Evolutionary conservation across 2,329 filamentous ascomycete genomes (phyloP).

Genomic region (Apiospora pterosperma): DNA sequence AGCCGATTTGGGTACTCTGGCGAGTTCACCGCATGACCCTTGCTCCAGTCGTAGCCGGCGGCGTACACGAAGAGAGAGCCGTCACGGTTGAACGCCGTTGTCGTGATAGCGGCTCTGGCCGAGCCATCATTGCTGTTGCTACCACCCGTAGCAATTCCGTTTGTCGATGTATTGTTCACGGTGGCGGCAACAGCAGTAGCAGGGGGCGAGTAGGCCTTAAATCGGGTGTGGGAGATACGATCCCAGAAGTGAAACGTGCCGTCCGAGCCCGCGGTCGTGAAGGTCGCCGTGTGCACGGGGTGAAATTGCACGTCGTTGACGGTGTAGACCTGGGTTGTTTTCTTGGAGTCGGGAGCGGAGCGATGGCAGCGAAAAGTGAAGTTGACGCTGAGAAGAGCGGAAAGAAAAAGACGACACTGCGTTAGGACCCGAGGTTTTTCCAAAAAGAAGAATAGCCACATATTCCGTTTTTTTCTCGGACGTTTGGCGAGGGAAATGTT

Average conservation of each 20-base stretch:
- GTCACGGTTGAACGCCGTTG: slow-evolving; percentile 58
- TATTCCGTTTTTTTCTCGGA: neutral
- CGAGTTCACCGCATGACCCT: slow-evolving; percentile 46
- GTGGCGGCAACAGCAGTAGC: neutral
- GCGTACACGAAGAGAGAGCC: slow-evolving; percentile 59
- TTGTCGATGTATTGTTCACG: no score
- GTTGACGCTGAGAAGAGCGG: slow-evolving; percentile 12
- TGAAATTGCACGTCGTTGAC: slow-evolving; percentile 31
- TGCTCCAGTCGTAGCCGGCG: slow-evolving; percentile 71
- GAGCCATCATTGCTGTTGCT: slow-evolving; percentile 5
- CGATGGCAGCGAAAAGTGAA: slow-evolving; percentile 33
- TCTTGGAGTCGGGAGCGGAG: slow-evolving; percentile 8
- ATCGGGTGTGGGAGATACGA: slow-evolving; percentile 41
- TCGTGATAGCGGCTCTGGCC: slow-evolving; percentile 55
- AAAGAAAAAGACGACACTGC: neutral
- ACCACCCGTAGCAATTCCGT: neutral
- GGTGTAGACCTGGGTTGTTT: slow-evolving; percentile 24
- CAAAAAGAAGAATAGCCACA: neutral
- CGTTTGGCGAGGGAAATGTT: neutral
- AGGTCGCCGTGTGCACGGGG: slow-evolving; percentile 17
- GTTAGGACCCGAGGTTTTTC: neutral
- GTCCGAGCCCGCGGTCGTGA: slow-evolving; percentile 32
- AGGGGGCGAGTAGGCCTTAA: slow-evolving; percentile 44
- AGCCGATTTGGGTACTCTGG: slow-evolving; percentile 21
- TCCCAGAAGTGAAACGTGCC: slow-evolving; percentile 52